A percentile compares a stretch with the other conserved stretches of the same genome.
Evolutionary conservation across 441 rosid genomes (phyloP).

Genomic region (Mallotus japonicus): DNA sequence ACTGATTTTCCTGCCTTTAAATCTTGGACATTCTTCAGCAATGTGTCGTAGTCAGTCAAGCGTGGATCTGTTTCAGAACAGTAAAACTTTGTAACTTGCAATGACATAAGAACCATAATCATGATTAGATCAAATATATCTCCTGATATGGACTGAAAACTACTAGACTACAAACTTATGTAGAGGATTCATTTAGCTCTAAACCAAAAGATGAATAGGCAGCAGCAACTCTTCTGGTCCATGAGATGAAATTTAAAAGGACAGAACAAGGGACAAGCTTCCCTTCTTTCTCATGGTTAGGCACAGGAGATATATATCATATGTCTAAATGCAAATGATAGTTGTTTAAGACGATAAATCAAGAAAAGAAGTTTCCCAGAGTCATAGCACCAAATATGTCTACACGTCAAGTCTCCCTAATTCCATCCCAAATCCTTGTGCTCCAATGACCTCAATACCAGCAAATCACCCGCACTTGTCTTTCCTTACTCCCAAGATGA

Average conservation of each 20-base stretch:
- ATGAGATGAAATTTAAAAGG: not conserved
- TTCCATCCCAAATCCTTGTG: not conserved
- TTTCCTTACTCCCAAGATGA: not conserved
- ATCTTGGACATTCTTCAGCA: constrained; percentile 78
- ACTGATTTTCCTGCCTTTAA: constrained; percentile 74
- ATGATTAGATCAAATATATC: not conserved
- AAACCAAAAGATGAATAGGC: not conserved
- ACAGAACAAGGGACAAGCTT: not conserved
- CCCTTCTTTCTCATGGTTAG: not conserved
- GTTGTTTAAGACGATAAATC: not conserved
- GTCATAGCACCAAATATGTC: not conserved
- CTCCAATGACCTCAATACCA: not conserved
- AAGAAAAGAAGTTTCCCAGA: not conserved
- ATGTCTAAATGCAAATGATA: not conserved
- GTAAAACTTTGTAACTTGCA: constrained; percentile 10
- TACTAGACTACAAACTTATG: not conserved
- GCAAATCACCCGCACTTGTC: not conserved
- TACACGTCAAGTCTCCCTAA: not conserved
- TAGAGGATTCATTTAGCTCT: not conserved
- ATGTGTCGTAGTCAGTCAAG: constrained; percentile 90
- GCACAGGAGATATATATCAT: not conserved
- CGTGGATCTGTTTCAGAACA: constrained; percentile 73
- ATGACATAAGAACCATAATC: not conserved
- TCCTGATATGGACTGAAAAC: not conserved
- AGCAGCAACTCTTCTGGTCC: not conserved